Conservation (phyloP, 2,329 filamentous ascomycete genomes). For the Trichophyton equinum region DNA sequence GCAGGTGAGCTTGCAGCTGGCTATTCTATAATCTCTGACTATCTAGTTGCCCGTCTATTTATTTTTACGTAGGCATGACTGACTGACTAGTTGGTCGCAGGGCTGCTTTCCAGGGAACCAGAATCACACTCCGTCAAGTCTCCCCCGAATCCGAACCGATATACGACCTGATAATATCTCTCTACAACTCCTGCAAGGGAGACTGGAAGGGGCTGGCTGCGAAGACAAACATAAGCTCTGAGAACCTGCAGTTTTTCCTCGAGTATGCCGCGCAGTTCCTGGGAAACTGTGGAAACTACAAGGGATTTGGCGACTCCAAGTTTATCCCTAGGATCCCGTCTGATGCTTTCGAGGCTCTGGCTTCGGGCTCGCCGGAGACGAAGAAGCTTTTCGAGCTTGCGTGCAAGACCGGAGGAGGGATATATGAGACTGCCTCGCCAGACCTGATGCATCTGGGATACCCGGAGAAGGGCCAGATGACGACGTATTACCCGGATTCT, state of each 20-base stretch:
- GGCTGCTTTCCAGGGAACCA: constrained; percentile 62
- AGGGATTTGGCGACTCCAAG: constrained; percentile 75
- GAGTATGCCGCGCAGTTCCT: constrained; percentile 69
- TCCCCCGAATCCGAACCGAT: constrained; percentile 72
- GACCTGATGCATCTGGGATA: constrained; percentile 65
- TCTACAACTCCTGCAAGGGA: constrained; percentile 54
- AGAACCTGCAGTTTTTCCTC: constrained; percentile 56
- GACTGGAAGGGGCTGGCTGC: constrained; percentile 57
- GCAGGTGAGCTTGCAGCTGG: constrained; percentile 43
- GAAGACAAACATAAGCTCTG: constrained; percentile 51
- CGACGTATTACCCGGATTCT: constrained; percentile 70
- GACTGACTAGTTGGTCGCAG: constrained; percentile 31
- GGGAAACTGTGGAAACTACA: constrained; percentile 73
- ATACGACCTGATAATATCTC: constrained; percentile 64
- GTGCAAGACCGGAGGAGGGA: constrained; percentile 45
- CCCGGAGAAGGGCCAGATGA: constrained; percentile 61
- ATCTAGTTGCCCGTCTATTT: not conserved
- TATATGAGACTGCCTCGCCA: constrained; percentile 55
- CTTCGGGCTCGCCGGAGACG: constrained; percentile 47
- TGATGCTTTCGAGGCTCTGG: constrained; percentile 52
- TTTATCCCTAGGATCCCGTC: constrained; percentile 62
- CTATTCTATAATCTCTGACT: too few relatives aligned
- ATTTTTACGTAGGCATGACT: not conserved
- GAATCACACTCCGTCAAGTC: constrained; percentile 67
- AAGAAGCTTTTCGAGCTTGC: constrained; percentile 54